Evolutionary conservation across 257 asterid species (phyloP).

Genomic region (Solanum neorickii): DNA sequence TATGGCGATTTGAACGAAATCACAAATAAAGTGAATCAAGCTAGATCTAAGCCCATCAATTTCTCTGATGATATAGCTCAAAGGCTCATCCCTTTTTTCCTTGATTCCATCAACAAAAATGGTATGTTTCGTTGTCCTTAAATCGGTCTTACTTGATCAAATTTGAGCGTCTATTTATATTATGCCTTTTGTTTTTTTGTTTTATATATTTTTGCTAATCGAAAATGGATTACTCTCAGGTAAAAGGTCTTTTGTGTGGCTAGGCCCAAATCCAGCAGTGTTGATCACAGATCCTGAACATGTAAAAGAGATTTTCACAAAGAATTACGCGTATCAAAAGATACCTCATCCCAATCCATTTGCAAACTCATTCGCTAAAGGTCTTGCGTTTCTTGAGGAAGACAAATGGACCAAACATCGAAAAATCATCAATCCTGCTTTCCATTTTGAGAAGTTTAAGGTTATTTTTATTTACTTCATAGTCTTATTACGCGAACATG

Average conservation of each 20-base stretch:
- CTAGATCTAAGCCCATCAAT: constrained; percentile 20
- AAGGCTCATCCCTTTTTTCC: constrained; percentile 14
- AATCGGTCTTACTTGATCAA: neutral
- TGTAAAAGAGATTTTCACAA: constrained; percentile 29
- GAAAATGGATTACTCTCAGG: constrained; percentile 17
- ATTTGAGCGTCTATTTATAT: neutral
- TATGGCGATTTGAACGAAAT: constrained; percentile 26
- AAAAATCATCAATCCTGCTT: constrained; percentile 49
- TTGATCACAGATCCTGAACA: constrained; percentile 30
- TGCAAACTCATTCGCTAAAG: constrained; percentile 15
- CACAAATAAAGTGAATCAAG: neutral
- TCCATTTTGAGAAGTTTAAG: constrained; percentile 34
- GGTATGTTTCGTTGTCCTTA: constrained; percentile 12
- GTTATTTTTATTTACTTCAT: neutral
- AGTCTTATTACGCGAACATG: too few species aligned
- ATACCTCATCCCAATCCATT: constrained; percentile 19
- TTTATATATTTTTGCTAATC: neutral
- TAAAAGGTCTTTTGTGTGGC: constrained; percentile 27
- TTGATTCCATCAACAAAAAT: constrained; percentile 6
- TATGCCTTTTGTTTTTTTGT: neutral
- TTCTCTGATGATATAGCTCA: constrained; percentile 22
- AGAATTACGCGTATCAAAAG: constrained; percentile 21
- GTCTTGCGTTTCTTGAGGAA: constrained; percentile 18
- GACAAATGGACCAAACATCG: constrained; percentile 60
- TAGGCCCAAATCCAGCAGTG: constrained; percentile 37